Percentiles rank a stretch among this genome's conserved stretches.
phyloP scores from a whole-genome alignment of 345 rosid species.

The Syzygium aqueum region DNA sequence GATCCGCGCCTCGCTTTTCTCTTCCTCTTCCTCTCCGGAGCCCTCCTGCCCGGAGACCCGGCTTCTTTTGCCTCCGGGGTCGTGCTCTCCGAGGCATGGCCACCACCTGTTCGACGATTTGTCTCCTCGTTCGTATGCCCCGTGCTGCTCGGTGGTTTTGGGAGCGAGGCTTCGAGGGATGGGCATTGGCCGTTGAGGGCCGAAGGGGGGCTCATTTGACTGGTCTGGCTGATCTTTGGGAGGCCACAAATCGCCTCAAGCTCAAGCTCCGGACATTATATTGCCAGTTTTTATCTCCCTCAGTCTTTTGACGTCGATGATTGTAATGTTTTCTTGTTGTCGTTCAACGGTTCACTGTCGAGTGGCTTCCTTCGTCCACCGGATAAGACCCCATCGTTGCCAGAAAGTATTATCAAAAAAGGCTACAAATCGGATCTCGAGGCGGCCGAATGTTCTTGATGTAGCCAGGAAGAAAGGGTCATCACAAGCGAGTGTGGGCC shows the following conservation, averaged over 20 bases:
- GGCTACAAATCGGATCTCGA: not conserved
- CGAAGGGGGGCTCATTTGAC: not conserved
- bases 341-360: not conserved
- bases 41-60: not conserved
- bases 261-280: not conserved
- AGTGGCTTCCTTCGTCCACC: not conserved
- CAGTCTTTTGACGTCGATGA: not conserved
- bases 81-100: conserved; percentile 22
- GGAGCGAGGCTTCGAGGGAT: not conserved
- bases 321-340: not conserved
- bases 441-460: not conserved
- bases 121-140: not conserved
- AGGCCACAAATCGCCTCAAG: not conserved
- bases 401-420: not conserved
- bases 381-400: not conserved
- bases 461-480: not conserved
- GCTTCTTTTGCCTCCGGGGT: conserved; percentile 11
- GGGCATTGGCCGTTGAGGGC: not conserved
- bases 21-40: conserved; percentile 13
- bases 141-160: not conserved
- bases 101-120: conserved; percentile 9
- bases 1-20: conserved; percentile 20
- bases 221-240: not conserved
- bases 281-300: not conserved
- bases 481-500: not conserved